Conservation (phyloP, 1,139 yeast genomes). For the Sugiyamaella neomexicana region DNA sequence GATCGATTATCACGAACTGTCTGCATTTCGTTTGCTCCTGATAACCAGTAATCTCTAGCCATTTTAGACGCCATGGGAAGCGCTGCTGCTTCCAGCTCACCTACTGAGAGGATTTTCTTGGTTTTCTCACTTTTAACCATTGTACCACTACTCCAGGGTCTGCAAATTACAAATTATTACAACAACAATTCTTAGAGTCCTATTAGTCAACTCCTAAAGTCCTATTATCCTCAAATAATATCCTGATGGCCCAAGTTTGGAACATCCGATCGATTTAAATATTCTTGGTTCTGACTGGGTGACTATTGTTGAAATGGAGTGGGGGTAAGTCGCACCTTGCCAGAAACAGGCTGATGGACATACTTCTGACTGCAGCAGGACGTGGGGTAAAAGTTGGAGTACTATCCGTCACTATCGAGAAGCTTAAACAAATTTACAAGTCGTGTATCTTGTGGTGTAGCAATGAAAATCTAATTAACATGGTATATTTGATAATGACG, state of each 20-base stretch:
- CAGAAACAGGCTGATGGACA: neutral
- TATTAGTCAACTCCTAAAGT: neutral
- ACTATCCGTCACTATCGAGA: too few relatives aligned
- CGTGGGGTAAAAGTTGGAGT: too few relatives aligned
- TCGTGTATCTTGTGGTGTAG: too few relatives aligned
- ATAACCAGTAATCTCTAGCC: conserved; percentile 42
- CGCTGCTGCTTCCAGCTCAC: conserved; percentile 35
- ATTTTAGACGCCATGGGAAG: conserved; percentile 34
- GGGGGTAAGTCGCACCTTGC: neutral
- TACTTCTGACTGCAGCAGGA: too few relatives aligned
- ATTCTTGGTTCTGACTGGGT: too few relatives aligned
- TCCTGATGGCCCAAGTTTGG: neutral
- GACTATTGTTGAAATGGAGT: neutral
- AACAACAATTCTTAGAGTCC: too few relatives aligned
- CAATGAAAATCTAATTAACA: too few relatives aligned
- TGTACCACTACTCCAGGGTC: too few relatives aligned
- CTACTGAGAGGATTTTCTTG: conserved; percentile 28
- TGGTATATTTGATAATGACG: too few relatives aligned
- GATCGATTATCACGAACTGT: conserved; percentile 39
- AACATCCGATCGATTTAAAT: neutral
- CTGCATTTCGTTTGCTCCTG: conserved; percentile 42
- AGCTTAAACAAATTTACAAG: too few relatives aligned
- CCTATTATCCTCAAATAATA: neutral
- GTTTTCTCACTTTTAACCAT: conserved; percentile 8
- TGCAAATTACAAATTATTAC: too few relatives aligned